phyloP scores from a whole-genome alignment of 2,329 filamentous ascomycete species.

The Talaromyces sp. region DNA sequence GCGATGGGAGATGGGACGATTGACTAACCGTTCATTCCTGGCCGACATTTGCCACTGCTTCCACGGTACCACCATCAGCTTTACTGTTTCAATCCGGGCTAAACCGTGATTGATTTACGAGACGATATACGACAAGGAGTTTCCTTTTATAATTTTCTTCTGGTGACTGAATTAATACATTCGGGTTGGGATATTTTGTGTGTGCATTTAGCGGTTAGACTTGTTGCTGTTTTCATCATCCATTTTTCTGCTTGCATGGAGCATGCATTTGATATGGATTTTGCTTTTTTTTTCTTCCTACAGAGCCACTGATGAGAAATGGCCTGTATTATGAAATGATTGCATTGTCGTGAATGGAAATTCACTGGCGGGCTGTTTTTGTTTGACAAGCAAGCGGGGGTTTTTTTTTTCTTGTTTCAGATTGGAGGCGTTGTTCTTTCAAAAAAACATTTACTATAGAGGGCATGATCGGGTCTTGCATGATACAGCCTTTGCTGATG shows the following conservation, averaged over 20 bases:
- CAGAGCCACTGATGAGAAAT: neutral
- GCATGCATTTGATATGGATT: neutral
- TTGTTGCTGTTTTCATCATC: too few species aligned
- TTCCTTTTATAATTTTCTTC: neutral
- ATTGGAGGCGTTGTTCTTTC: neutral
- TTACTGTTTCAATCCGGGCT: neutral
- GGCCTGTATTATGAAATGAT: neutral
- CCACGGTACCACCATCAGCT: neutral
- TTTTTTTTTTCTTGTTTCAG: neutral
- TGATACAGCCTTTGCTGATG: neutral
- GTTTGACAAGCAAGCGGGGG: neutral
- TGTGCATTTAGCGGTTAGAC: slow-evolving; percentile 2
- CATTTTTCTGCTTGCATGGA: neutral
- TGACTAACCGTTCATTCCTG: neutral
- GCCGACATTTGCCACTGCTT: neutral
- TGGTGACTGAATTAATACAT: neutral
- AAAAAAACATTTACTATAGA: neutral
- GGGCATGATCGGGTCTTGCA: neutral
- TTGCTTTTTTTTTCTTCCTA: neutral
- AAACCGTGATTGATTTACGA: neutral
- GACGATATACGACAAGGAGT: neutral
- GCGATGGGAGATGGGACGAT: slow-evolving; percentile 20
- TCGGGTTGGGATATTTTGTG: neutral
- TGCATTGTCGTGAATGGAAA: neutral
- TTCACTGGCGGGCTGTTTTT: neutral